These are phyloP conservation scores for Guadua angustifolia DNA, from an alignment of 176 grass and related monocot species.

Conservation along the genomic window DNA sequence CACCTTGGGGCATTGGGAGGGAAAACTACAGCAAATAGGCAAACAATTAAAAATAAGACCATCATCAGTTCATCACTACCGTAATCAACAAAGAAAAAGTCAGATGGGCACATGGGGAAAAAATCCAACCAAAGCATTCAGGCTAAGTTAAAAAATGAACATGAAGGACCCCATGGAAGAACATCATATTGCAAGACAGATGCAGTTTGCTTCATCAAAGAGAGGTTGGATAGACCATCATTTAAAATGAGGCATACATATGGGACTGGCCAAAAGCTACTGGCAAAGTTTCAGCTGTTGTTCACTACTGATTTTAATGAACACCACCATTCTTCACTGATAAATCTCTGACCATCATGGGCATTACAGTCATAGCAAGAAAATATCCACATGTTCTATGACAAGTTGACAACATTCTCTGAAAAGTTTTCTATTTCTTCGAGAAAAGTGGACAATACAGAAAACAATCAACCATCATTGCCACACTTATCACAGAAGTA, in stretches of 20 bases:
- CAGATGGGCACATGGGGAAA: neutral
- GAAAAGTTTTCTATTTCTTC: neutral
- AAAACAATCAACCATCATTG: slow-evolving; percentile 11
- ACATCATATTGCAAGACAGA: neutral
- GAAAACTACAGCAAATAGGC: slow-evolving; percentile 78
- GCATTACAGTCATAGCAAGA: neutral
- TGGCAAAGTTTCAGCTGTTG: neutral
- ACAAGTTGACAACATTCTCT: neutral
- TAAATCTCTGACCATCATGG: neutral
- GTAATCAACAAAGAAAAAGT: neutral
- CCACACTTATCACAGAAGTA: neutral
- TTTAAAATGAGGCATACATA: neutral
- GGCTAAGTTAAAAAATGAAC: neutral
- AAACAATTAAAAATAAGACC: slow-evolving; percentile 27
- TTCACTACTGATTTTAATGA: neutral
- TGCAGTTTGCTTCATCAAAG: neutral
- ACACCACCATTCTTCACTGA: neutral
- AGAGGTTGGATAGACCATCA: neutral
- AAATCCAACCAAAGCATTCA: neutral
- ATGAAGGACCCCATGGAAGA: neutral
- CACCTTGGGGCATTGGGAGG: slow-evolving; percentile 93
- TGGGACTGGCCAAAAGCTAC: neutral
- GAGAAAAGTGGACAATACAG: neutral
- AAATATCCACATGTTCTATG: neutral
- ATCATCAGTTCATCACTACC: neutral